Base-by-base conservation (phyloP, 768 basidiomycete species). In the Auricularia sp. region DNA sequence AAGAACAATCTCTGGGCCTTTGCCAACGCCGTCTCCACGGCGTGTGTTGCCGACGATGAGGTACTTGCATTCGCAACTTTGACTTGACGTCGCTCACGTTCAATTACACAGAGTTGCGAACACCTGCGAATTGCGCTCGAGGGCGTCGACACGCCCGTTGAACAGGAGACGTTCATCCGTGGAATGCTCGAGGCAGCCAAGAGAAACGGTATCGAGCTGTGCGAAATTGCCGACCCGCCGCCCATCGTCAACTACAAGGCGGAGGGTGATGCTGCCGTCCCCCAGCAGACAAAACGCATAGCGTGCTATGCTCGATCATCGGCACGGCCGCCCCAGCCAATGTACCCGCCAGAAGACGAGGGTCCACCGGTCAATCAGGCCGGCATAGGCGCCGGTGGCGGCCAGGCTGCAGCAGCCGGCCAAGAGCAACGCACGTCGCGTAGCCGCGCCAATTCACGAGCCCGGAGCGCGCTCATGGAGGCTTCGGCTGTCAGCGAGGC, bases 1-100 rank as follows among this genome's bases (percentile, higher is more conserved):
- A 98, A 96, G 77, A 92, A 95, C 73, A 92, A 91, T 69, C 82
- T 97, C 75, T 99, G 97, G 96, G 84, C 86, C 6, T 98, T 92
- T 73, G 94, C 97, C 0, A 99, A 99, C 74, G 88, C 89, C 0
- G 88, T 97, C n/a, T 97, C 95, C 14, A 92, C 90, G 11, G 90
- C 95, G 14, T 98, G 97, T 70, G 95, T 99, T 18, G 79, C 87
- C 11, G 97, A 98, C 72, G 97, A 99, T 70, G 93, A 96, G 85
- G 92, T 94, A 29, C 29, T 29, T 29, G 29, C 29, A 29, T 29
- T 29, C 29, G 70, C 66, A 82, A 78, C 66, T 24, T 37, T 62
- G 33, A 39, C 36, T 18, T 16, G 2, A 18, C 62, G 39, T 39
- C 36, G 36, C 63, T 51, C 67, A 44, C 66, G 58, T 62, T 24